These are phyloP conservation scores for Trypanosoma mega DNA, from an alignment of 208 protist genomes.

Conservation along the genomic window DNA sequence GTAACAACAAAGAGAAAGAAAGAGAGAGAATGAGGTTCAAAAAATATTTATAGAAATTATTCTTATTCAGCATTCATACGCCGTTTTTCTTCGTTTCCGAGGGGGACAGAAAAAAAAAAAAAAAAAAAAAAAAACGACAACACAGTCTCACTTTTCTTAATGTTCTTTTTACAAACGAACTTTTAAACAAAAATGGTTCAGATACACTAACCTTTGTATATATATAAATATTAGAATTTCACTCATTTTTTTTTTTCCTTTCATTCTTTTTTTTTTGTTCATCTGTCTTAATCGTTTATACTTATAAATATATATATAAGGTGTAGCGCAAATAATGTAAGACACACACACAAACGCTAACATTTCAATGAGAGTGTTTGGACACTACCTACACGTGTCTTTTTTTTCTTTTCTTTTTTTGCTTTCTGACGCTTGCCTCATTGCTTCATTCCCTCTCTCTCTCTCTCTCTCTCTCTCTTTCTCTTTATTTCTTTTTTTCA, in stretches of 20 bases:
- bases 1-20: too few relatives aligned
- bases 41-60: too few relatives aligned
- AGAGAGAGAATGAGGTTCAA: too few relatives aligned
- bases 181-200: neutral
- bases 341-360: too few relatives aligned
- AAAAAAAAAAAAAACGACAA: constrained; percentile 31
- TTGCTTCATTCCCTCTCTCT: neutral
- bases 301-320: constrained; percentile 6
- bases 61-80: too few relatives aligned
- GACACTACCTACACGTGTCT: neutral
- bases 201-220: neutral
- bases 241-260: too few relatives aligned
- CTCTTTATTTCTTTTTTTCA: neutral
- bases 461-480: neutral
- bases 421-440: neutral
- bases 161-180: neutral
- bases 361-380: neutral
- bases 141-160: neutral
- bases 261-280: neutral
- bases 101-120: constrained; percentile 39
- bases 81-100: too few relatives aligned
- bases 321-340: neutral
- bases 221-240: too few relatives aligned
- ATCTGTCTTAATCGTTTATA: neutral
- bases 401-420: constrained; percentile 10